Percentiles rank a stretch among this genome's conserved stretches.
These are phyloP conservation scores for Malassezia dermatis DNA, from an alignment of 1,284 basidiomycete genomes.

Conservation along the genomic window DNA sequence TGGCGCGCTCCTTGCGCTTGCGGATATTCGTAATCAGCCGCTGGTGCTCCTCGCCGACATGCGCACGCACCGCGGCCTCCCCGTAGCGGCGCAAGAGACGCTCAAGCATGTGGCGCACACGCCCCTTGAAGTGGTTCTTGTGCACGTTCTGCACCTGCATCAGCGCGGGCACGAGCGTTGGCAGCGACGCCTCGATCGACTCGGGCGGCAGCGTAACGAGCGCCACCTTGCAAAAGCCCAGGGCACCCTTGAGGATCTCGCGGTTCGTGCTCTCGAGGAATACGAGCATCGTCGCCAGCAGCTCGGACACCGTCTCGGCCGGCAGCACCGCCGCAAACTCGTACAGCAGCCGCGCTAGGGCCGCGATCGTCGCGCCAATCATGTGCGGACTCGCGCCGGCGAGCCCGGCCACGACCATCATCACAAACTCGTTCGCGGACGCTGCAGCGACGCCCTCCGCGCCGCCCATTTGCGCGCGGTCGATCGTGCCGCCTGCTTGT, in stretches of 20 bases:
- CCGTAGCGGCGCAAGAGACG: conserved; percentile 84
- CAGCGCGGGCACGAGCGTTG: conserved; percentile 69
- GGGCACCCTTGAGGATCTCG: conserved; percentile 90
- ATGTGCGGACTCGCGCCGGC: conserved; percentile 90
- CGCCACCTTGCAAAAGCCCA: conserved; percentile 88
- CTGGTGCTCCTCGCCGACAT: conserved; percentile 60
- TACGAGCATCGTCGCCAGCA: conserved; percentile 74
- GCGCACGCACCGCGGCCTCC: conserved; percentile 63
- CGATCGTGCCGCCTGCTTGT: conserved; percentile 72
- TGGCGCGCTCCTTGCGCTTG: conserved; percentile 81
- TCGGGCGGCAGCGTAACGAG: conserved; percentile 70
- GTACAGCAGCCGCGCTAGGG: conserved; percentile 82
- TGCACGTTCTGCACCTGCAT: conserved; percentile 90
- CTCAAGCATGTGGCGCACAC: conserved; percentile 93
- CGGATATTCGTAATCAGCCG: conserved; percentile 78
- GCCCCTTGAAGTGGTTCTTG: conserved; percentile 96
- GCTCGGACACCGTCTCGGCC: conserved; percentile 67
- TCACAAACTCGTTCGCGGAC: conserved; percentile 82
- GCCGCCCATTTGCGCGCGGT: conserved; percentile 49
- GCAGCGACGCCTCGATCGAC: conserved; percentile 65
- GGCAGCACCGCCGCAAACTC: conserved; percentile 75
- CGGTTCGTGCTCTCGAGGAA: conserved; percentile 87
- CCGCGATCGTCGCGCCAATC: conserved; percentile 93
- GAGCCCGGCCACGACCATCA: conserved; percentile 90
- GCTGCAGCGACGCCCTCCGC: conserved; percentile 57